Base-by-base conservation (phyloP, 2,329 filamentous ascomycete genomes). In the Diplodia seriata region DNA sequence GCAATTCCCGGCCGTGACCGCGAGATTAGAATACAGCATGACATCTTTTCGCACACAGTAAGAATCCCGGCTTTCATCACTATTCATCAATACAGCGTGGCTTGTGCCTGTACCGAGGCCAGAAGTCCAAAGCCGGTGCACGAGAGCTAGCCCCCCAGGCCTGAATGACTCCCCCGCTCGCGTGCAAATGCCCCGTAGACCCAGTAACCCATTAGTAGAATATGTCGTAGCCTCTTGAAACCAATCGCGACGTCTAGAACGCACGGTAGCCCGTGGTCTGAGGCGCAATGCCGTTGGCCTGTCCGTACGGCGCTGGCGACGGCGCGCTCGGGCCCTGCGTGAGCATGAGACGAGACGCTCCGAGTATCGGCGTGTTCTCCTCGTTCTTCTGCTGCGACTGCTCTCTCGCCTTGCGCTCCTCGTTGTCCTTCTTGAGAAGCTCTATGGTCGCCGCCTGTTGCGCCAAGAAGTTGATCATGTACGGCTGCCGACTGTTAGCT, bases 401-500 rank as follows among this genome's bases (percentile, higher is more conserved):
- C 81, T 90, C 87, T 70, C 83, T 83, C 20, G 83, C 81, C 80
- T 97, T 97, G 76, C 94, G 91, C 77, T 94, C 92, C 81, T 99
- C 96, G 77, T 98, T 99, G 81, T 99, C 96, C 70, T 92, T 92
- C 86, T 96, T 97, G 70, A 99, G 87, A 69, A 85, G 79, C 69
- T 93, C 88, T 73, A 99, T 90, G 68, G 96, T 90, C 72, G 91
- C 89, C 49, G 92, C 93, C 82, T 98, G 94, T 81, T 97, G 93
- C 73, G 90, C 89, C 71, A 99, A 85, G 84, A 96, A 91, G 84
- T 98, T 99, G 87, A 99, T 98, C 93, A 99, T 96, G 85, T 97
- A 99, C 20, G 95, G 95, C 79, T 81, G 64, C 5, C 38, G 20
- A 47, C 26, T 29, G 63, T 74, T 68, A 73, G 72, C 31, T 26